Percentiles rank a stretch among this genome's conserved stretches.
These are phyloP conservation scores for Beauveria sp. DNA, from an alignment of 2,329 filamentous ascomycete genomes.

Conservation along the genomic window DNA sequence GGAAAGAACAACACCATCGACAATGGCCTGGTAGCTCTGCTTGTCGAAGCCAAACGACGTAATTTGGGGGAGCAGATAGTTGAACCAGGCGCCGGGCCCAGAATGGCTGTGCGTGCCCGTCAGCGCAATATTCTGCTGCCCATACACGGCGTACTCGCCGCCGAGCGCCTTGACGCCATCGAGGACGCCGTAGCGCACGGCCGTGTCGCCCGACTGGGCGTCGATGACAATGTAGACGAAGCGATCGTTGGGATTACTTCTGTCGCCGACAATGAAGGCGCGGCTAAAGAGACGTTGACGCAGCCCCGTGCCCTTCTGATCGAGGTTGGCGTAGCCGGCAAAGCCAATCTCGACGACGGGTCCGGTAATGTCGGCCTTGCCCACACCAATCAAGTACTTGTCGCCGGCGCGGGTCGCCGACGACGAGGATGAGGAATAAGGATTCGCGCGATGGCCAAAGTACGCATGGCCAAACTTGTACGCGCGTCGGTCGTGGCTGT, in stretches of 20 bases:
- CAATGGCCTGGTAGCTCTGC: constrained; percentile 82
- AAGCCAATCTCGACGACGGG: constrained; percentile 86
- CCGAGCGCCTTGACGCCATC: constrained; percentile 65
- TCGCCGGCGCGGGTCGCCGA: constrained; percentile 16
- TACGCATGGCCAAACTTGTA: constrained; percentile 5
- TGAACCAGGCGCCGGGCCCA: constrained; percentile 86
- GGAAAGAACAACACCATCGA: constrained; percentile 75
- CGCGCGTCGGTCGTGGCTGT: constrained; percentile 1
- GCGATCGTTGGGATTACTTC: constrained; percentile 57
- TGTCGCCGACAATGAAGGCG: constrained; percentile 76
- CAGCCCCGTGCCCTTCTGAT: constrained; percentile 74
- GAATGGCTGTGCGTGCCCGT: constrained; percentile 92
- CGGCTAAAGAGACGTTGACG: constrained; percentile 83
- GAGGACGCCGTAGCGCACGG: constrained; percentile 78
- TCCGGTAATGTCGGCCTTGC: constrained; percentile 54
- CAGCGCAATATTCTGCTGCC: constrained; percentile 74
- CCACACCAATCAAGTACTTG: constrained; percentile 46
- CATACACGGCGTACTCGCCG: constrained; percentile 65
- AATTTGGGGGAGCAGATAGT: constrained; percentile 88
- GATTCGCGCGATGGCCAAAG: not conserved
- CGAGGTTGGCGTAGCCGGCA: constrained; percentile 85
- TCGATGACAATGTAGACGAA: constrained; percentile 87
- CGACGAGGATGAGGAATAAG: not conserved
- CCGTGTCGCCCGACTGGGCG: constrained; percentile 81
- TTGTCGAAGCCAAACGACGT: constrained; percentile 79